Evolutionary conservation across 2,329 filamentous ascomycete genomes (phyloP).

Genomic region (Epichloe sibirici): DNA sequence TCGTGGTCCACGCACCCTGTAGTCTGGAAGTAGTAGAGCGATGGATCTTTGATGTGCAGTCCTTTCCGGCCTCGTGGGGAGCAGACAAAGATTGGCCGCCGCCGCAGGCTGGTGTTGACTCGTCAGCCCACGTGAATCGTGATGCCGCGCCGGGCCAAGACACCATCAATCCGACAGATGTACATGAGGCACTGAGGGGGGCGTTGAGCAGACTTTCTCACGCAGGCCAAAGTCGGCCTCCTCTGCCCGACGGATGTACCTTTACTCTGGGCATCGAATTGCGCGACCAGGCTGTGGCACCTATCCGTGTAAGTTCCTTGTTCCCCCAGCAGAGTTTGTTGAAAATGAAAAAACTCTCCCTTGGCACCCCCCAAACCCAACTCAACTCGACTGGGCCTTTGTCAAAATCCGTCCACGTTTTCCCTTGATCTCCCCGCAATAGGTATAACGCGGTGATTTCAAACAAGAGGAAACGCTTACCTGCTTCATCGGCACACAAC

Average conservation of each 20-base stretch:
- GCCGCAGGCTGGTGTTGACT: neutral
- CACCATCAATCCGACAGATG: conserved; percentile 40
- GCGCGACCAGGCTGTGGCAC: conserved; percentile 44
- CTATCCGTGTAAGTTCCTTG: conserved; percentile 38
- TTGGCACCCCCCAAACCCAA: conserved; percentile 39
- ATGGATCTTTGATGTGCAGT: conserved; percentile 46
- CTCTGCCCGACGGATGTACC: conserved; percentile 52
- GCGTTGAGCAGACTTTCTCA: conserved; percentile 51
- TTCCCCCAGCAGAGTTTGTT: conserved; percentile 4
- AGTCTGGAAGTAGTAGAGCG: conserved; percentile 39
- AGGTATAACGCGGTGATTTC: neutral
- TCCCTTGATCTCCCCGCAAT: too few relatives aligned
- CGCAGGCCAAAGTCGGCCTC: conserved; percentile 41
- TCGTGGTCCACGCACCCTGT: conserved; percentile 32
- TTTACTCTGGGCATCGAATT: conserved; percentile 70
- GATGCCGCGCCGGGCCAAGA: conserved; percentile 14
- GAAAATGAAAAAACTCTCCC: neutral
- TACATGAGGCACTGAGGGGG: conserved; percentile 62
- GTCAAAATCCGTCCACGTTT: too few relatives aligned
- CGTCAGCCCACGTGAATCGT: conserved; percentile 13
- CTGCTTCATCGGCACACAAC: too few relatives aligned
- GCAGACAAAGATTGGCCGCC: neutral
- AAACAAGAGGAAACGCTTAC: too few relatives aligned
- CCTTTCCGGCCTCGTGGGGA: conserved; percentile 29
- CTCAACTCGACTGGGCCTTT: too few relatives aligned